phyloP scores from a whole-genome alignment of 169 alveolate genomes.

The Perkinsus marinus region DNA sequence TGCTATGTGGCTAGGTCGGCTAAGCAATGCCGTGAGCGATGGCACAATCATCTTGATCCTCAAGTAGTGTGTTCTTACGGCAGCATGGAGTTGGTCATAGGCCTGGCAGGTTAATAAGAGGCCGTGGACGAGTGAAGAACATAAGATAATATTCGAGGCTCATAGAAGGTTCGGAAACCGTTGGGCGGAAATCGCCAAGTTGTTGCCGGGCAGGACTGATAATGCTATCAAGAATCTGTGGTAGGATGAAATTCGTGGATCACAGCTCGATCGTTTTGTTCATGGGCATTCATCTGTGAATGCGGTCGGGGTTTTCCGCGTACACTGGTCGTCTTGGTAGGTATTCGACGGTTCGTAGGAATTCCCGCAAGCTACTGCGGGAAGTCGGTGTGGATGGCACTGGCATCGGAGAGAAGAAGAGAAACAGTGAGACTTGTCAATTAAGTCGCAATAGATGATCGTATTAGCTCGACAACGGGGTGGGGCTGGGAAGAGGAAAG shows the following conservation, averaged over 20 bases:
- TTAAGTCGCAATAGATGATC: no score
- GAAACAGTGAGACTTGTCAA: no score
- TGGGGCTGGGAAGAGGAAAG: no score
- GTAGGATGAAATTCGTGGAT: not conserved
- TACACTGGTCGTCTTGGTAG: not conserved
- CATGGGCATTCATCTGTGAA: no score
- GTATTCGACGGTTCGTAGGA: not conserved
- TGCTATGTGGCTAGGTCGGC: slow-evolving; percentile 38
- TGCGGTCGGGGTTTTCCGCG: no score
- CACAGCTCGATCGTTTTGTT: no score
- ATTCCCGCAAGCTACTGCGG: not conserved
- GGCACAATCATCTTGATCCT: slow-evolving; percentile 64
- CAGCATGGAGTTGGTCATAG: not conserved
- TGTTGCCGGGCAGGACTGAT: slow-evolving; percentile 67
- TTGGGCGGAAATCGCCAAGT: slow-evolving; percentile 68
- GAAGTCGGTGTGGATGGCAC: not conserved
- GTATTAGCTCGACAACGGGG: no score
- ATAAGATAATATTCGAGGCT: slow-evolving; percentile 39
- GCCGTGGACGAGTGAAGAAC: slow-evolving; percentile 51
- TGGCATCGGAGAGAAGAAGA: no score
- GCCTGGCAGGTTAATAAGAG: slow-evolving; percentile 32
- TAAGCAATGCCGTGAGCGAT: slow-evolving; percentile 68
- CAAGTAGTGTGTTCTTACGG: not conserved
- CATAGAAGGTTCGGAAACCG: slow-evolving; percentile 53
- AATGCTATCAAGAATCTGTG: slow-evolving; percentile 59